These are phyloP conservation scores for Karstenula rhodostoma DNA, from an alignment of 2,329 filamentous ascomycete genomes.

Conservation along the genomic window DNA sequence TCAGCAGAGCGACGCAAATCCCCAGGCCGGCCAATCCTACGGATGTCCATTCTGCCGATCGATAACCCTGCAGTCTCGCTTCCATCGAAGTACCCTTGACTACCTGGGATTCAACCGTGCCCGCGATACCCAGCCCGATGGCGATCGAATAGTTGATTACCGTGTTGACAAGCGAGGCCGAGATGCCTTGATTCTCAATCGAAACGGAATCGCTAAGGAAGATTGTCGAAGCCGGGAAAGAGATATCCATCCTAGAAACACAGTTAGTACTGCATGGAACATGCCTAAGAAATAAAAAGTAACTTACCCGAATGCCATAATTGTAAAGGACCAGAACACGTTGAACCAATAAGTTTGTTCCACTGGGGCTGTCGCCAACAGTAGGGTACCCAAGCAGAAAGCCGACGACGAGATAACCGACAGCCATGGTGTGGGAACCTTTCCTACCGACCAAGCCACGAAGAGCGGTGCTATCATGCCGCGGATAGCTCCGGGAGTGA, in stretches of 20 bases:
- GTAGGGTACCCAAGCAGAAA: conserved; percentile 46
- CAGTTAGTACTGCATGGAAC: not conserved
- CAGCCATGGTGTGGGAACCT: conserved; percentile 36
- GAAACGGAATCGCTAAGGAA: conserved; percentile 50
- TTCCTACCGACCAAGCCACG: conserved; percentile 38
- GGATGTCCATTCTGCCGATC: conserved; percentile 49
- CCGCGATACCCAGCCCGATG: conserved; percentile 53
- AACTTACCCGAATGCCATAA: conserved; percentile 40
- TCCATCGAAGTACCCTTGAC: conserved; percentile 36
- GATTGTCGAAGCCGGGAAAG: conserved; percentile 51
- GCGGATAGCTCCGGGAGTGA: conserved; percentile 35
- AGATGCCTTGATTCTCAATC: conserved; percentile 53
- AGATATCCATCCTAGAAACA: conserved; percentile 50
- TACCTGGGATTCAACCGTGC: conserved; percentile 51
- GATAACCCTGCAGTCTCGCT: conserved; percentile 47
- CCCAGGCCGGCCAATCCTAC: conserved; percentile 46
- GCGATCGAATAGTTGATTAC: conserved; percentile 55
- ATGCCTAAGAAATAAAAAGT: not conserved
- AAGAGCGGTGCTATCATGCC: conserved; percentile 40
- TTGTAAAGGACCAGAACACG: conserved; percentile 39
- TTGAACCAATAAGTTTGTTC: conserved; percentile 55
- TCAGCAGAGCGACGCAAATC: conserved; percentile 11
- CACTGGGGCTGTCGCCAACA: conserved; percentile 51
- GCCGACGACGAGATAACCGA: conserved; percentile 43
- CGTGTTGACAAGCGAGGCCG: conserved; percentile 50